Conservation (phyloP, 1,284 basidiomycete species). For the Takashimella tepidaria region DNA sequence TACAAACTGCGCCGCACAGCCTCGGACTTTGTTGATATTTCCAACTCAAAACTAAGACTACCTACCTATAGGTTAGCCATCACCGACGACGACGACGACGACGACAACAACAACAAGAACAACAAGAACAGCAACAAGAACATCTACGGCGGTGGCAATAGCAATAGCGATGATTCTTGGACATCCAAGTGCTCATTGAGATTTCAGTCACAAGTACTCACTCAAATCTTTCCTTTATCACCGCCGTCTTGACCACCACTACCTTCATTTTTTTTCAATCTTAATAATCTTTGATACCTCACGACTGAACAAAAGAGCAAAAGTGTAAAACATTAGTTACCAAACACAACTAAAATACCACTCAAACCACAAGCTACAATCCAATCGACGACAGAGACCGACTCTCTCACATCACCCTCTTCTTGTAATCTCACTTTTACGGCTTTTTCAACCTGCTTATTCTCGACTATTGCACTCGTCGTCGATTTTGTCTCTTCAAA, state of each 20-base stretch:
- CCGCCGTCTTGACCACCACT: background rate
- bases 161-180: background rate
- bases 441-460: too few species aligned
- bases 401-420: too few species aligned
- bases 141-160: background rate
- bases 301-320: background rate
- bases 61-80: too few species aligned
- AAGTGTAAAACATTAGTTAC: background rate
- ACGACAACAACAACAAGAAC: constrained; percentile 1
- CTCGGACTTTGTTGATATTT: too few species aligned
- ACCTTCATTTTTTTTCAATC: background rate
- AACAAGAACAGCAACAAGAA: background rate
- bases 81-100: too few species aligned
- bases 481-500: background rate
- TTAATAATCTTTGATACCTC: background rate
- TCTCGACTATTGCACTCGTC: background rate
- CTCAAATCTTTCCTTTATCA: background rate
- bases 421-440: too few species aligned
- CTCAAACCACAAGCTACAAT: too few species aligned
- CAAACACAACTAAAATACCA: too few species aligned
- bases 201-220: background rate
- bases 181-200: background rate
- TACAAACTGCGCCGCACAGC: too few species aligned
- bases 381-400: too few species aligned
- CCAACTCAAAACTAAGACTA: too few species aligned